phyloP scores from a whole-genome alignment of 106 monocot species.

The Agapanthus africanus region DNA sequence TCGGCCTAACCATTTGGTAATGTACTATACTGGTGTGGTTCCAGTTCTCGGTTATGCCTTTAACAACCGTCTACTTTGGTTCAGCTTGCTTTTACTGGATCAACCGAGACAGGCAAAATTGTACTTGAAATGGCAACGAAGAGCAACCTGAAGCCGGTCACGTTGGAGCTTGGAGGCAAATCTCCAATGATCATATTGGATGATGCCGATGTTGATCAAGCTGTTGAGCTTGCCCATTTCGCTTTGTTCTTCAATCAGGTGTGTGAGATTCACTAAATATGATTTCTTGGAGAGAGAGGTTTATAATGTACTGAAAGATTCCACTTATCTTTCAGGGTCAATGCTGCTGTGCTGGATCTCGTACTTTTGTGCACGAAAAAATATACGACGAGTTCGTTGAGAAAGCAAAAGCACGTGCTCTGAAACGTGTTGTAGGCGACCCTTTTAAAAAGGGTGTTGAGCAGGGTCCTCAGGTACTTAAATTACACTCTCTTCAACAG shows the following conservation, averaged over 20 bases:
- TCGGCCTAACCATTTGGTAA: no score
- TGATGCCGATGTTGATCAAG: slow-evolving; percentile 62
- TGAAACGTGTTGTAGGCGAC: slow-evolving; percentile 55
- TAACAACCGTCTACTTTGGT: neutral
- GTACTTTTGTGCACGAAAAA: slow-evolving; percentile 75
- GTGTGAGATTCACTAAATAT: no score
- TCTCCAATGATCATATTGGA: slow-evolving; percentile 62
- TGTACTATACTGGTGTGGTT: no score
- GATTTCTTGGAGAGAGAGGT: neutral
- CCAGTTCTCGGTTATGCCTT: no score
- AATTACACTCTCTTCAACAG: neutral
- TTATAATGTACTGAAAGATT: neutral
- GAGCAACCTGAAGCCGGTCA: slow-evolving; percentile 66
- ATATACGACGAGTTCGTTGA: slow-evolving; percentile 84
- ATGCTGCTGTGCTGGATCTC: slow-evolving; percentile 62
- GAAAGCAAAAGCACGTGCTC: slow-evolving; percentile 70
- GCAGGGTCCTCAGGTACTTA: slow-evolving; percentile 83
- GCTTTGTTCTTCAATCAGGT: slow-evolving; percentile 71
- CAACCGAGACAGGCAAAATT: slow-evolving; percentile 46
- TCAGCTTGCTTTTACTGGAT: slow-evolving; percentile 62
- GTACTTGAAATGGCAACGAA: slow-evolving; percentile 61
- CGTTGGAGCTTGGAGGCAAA: slow-evolving; percentile 58
- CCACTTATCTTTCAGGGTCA: slow-evolving; percentile 33
- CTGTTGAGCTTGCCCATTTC: slow-evolving; percentile 54
- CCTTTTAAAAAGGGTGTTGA: slow-evolving; percentile 81